These are phyloP conservation scores for Cladosporium cucumerinum DNA, from an alignment of 2,329 filamentous ascomycete genomes.

Conservation along the genomic window DNA sequence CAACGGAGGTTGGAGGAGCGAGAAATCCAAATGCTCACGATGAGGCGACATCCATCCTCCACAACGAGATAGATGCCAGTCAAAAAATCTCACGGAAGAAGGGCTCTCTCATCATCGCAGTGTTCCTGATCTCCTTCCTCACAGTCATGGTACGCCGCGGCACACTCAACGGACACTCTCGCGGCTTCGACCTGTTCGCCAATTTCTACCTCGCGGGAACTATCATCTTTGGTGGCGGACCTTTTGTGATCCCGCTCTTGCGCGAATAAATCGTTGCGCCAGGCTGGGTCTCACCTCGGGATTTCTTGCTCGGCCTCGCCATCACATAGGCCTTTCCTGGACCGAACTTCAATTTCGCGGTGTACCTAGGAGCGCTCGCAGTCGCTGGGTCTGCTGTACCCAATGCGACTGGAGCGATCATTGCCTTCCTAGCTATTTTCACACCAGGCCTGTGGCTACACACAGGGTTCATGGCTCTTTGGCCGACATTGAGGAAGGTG, in stretches of 20 bases:
- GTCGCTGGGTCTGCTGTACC: conserved; percentile 31
- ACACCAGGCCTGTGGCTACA: conserved; percentile 38
- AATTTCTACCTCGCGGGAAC: conserved; percentile 74
- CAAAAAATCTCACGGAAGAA: conserved; percentile 25
- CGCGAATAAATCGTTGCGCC: conserved; percentile 56
- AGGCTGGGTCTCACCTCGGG: conserved; percentile 66
- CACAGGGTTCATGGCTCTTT: conserved; percentile 39
- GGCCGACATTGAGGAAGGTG: conserved; percentile 38
- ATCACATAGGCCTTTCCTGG: conserved; percentile 68
- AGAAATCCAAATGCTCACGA: not conserved
- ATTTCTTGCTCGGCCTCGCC: conserved; percentile 70
- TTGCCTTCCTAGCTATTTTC: conserved; percentile 41
- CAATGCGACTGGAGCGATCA: conserved; percentile 35
- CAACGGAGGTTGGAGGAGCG: not conserved
- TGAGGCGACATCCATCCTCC: not conserved
- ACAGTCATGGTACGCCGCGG: conserved; percentile 51
- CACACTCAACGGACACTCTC: conserved; percentile 39
- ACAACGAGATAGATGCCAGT: not conserved
- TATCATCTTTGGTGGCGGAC: conserved; percentile 47
- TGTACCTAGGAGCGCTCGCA: conserved; percentile 42
- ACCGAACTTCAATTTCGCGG: conserved; percentile 56
- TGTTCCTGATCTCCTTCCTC: conserved; percentile 56
- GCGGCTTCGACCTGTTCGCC: conserved; percentile 61
- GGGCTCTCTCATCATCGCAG: conserved; percentile 37
- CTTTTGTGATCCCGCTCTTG: conserved; percentile 45